Base-by-base conservation (phyloP, 257 asterid species). In the Forsythia viridissima region DNA sequence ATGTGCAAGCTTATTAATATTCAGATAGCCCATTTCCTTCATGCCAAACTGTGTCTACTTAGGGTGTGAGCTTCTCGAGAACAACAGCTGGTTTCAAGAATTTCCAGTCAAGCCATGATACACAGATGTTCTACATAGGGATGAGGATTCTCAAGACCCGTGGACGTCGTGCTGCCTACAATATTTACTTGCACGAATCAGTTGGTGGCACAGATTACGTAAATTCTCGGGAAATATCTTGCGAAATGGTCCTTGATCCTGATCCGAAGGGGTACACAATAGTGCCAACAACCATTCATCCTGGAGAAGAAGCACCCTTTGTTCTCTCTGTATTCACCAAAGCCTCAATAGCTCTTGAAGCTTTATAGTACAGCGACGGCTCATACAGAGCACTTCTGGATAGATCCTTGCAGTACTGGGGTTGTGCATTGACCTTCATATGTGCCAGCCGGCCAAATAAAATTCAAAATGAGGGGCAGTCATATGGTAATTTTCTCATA, bases 51-150 rank as follows among this genome's bases (percentile, higher is more conserved):
- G 0, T 80, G 42, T 21, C 44, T 48, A 4, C 84, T 9, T 77
- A 96, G 99, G 98, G 99, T 3, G 99, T 96, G 87, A 92, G 99
- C 93, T 96, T 96, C 89, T 93, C 99, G n/a, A 92, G 99, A 88
- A 96, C 97, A 18, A 86, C 99, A 21, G 91, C 99, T 34, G 98
- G 98, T 77, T 93, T 96, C 86, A 82, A 97, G 88, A 96, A 96
- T 77, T 96, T 92, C 57, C 99, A 96, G 63, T 96, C 99, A 4
- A 96, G 99, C 85, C 98, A 93, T 41, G 99, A 92, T 79, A 90
- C 92, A 5, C 85, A 92, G 94, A 93, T 93, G 99, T 96, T 96
- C 83, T 96, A 96, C 88, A 96, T 93, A 11, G 98, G 99, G 74
- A 91, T 96, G 97, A 89, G 99, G 92, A 93, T 96, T 65, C 90